phyloP scores from a whole-genome alignment of 2,329 filamentous ascomycete genomes.

The Coniochaeta pulveracea region DNA sequence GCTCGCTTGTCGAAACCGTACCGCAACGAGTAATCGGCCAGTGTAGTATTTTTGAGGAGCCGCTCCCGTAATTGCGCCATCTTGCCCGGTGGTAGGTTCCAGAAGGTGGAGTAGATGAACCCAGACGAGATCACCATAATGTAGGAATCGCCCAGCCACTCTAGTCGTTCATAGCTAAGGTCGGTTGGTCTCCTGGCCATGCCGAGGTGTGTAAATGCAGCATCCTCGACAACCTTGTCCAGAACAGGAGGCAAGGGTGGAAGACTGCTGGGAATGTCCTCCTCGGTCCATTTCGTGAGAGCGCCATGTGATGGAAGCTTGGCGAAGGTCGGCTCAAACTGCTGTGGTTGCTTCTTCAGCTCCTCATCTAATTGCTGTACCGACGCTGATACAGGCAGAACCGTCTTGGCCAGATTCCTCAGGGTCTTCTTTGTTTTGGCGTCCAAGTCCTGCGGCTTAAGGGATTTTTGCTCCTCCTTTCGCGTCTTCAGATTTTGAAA shows the following conservation, averaged over 20 bases:
- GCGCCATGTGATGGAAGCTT: constrained; percentile 11
- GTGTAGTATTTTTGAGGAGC: constrained; percentile 69
- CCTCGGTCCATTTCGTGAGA: constrained; percentile 36
- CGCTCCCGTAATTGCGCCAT: constrained; percentile 67
- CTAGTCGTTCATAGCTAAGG: constrained; percentile 66
- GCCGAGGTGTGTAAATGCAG: constrained; percentile 58
- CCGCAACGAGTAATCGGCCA: constrained; percentile 54
- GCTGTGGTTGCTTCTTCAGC: background rate
- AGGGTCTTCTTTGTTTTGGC: too few species aligned
- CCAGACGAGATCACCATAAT: constrained; percentile 49
- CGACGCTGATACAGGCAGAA: too few species aligned
- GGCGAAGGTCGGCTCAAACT: background rate
- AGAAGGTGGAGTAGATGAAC: constrained; percentile 63
- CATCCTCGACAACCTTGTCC: constrained; percentile 45
- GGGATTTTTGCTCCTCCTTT: too few species aligned
- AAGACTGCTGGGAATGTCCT: constrained; percentile 32
- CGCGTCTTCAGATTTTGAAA: too few species aligned
- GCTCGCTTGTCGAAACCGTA: constrained; percentile 63
- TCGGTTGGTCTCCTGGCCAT: constrained; percentile 22
- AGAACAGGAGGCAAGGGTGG: constrained; percentile 52
- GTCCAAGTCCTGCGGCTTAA: background rate
- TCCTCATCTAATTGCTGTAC: too few species aligned
- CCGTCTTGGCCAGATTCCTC: too few species aligned
- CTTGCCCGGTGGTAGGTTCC: constrained; percentile 51
- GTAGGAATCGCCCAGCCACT: constrained; percentile 84